Conservation (phyloP, 1,284 basidiomycete genomes). For the Ustanciosporium gigantosporum region DNA sequence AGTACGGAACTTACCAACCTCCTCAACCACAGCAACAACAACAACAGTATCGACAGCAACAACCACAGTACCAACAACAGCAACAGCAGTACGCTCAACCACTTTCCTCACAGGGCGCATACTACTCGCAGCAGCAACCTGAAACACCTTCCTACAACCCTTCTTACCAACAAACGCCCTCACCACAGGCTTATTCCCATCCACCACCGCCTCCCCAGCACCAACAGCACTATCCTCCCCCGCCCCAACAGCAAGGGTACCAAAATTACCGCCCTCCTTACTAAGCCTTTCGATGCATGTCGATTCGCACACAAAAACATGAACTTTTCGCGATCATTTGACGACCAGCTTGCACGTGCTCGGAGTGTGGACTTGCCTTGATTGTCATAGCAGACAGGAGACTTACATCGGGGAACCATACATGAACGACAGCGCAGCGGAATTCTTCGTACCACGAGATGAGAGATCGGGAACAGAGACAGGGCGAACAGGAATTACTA, state of each 20-base stretch:
- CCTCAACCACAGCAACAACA: not conserved
- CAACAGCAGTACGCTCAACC: not conserved
- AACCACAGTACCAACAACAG: not conserved
- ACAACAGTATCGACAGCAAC: not conserved
- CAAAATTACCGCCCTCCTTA: not conserved
- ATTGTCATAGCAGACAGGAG: no score
- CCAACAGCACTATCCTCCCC: not conserved
- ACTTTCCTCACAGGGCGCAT: not conserved
- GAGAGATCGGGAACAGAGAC: no score
- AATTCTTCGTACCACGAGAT: no score
- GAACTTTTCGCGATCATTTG: no score
- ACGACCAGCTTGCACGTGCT: no score
- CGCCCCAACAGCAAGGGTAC: conserved; percentile 1
- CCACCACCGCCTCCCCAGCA: not conserved
- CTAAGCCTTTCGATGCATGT: no score
- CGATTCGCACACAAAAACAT: no score
- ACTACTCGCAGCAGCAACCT: not conserved
- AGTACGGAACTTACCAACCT: not conserved
- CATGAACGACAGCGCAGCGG: no score
- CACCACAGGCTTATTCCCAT: not conserved
- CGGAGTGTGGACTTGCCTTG: no score
- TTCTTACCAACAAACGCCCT: not conserved
- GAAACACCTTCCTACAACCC: not conserved
- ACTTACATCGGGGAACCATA: no score
- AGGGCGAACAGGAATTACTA: no score